Percentiles rank a stretch among this genome's conserved stretches.
phyloP scores from a whole-genome alignment of 2,329 filamentous ascomycete species.

The Nigrospora oryzae region DNA sequence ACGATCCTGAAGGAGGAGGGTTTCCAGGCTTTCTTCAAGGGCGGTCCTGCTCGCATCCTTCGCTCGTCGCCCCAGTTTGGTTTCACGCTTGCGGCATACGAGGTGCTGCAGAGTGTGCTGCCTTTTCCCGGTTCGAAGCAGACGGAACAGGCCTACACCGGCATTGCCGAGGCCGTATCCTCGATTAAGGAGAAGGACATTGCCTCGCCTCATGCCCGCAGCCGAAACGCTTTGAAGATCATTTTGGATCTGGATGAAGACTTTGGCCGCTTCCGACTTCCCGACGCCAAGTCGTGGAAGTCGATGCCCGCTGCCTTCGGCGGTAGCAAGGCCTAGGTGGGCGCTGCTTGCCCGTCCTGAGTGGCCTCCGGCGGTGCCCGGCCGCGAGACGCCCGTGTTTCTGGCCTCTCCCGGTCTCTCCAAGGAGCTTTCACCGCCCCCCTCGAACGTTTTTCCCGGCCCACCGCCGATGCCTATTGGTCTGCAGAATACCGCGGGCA shows the following conservation, averaged over 20 bases:
- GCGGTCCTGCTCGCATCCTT: constrained; percentile 88
- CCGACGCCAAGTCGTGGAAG: constrained; percentile 44
- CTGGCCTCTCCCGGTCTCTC: background rate
- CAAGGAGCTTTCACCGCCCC: background rate
- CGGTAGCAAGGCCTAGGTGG: constrained; percentile 17
- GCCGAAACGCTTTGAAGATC: constrained; percentile 88
- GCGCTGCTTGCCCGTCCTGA: background rate
- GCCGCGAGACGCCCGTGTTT: background rate
- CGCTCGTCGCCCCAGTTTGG: constrained; percentile 96
- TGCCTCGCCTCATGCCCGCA: constrained; percentile 47
- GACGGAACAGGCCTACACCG: constrained; percentile 44
- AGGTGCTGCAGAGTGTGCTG: constrained; percentile 73
- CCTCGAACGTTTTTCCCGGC: background rate
- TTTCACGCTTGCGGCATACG: constrained; percentile 93
- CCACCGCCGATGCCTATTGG: background rate
- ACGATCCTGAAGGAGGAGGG: constrained; percentile 88
- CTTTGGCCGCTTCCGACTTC: constrained; percentile 68
- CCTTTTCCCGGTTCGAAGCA: constrained; percentile 63
- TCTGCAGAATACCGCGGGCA: no score
- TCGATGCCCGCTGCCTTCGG: constrained; percentile 41
- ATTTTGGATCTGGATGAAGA: constrained; percentile 91
- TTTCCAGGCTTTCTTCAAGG: constrained; percentile 97
- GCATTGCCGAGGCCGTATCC: constrained; percentile 54
- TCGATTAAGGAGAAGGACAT: constrained; percentile 54
- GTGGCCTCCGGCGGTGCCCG: background rate